Base-by-base conservation (phyloP, 108 stramenopile species). In the Pseudonitzschia multistriata region DNA sequence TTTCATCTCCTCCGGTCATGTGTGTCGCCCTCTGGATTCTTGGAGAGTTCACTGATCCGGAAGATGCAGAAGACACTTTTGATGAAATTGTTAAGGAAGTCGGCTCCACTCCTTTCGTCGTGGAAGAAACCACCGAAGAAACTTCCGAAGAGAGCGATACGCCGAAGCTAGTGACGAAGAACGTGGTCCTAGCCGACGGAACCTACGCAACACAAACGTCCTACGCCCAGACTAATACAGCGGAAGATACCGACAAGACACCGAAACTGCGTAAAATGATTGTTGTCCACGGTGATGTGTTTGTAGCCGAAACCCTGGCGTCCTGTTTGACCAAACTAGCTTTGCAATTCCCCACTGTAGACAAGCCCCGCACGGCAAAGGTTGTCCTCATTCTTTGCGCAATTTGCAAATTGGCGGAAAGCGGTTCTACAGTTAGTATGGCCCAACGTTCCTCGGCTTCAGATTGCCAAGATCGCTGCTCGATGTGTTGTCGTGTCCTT, bases 11-110 rank as follows among this genome's bases (percentile, higher is more conserved):
- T 36, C 81, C 85, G 25, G 99, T 98, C 50, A 84, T 97, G 81
- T 94, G 95, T 57, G 94, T 98, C 37, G 94, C 95, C 37, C 73
- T 99, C n/a, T 99, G 99, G 99, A 96, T 99, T 65, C 70, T 99
- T 27, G 98, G 99, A 57, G 97, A 99, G 79, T 99, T 98, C 79
- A 85, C 89, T 55, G 78, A 81, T 0, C 73, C 72, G 11, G 93
- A 91, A 50, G 66, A 74, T 31, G 79, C 84, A 29, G 63, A 65
- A 21, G 88, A 91, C 52, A 92, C 93, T n/a, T 96, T 91, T 75
- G 88, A 86, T 54, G 74, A 70, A 19, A 83, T 96, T 54, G 73
- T 83, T 27, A 75, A 83, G 55, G 84, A 92, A 66, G 78, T 93
- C 11, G 96, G 96, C 8, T 74, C 89, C 52, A 86, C 96, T 7